phyloP scores from a whole-genome alignment of 2,329 filamentous ascomycete genomes.

The Pseudogymnoascus destructans region DNA sequence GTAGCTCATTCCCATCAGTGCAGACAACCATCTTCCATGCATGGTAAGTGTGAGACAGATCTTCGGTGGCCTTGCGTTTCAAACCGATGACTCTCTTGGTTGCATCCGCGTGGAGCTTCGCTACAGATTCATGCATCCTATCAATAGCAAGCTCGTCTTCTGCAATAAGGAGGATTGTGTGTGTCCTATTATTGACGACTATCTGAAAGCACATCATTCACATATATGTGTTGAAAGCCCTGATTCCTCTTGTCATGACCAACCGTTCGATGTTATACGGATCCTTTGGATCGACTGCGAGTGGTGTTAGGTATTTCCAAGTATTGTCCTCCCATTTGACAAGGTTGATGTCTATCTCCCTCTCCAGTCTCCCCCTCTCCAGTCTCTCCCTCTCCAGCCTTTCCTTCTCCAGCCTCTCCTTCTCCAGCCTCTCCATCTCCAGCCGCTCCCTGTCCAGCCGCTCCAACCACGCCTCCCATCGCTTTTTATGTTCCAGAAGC shows the following conservation, averaged over 20 bases:
- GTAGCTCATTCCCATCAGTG: too few relatives aligned
- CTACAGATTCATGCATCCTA: background rate
- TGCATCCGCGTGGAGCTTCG: background rate
- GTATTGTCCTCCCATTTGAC: background rate
- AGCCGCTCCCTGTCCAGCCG: background rate
- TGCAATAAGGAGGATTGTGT: background rate
- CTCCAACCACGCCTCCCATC: background rate
- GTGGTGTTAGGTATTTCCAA: background rate
- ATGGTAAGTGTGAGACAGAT: background rate
- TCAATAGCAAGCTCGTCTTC: background rate
- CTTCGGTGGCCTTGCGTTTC: background rate
- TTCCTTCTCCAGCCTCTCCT: slow-evolving; percentile 9
- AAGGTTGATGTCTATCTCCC: slow-evolving; percentile 3
- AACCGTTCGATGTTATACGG: background rate
- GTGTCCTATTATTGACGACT: too few relatives aligned
- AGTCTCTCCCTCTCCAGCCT: slow-evolving; percentile 12
- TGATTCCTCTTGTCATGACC: background rate
- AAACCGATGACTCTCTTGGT: background rate
- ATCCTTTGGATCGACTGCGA: background rate
- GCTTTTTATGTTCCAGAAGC: background rate
- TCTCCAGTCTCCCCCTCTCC: too few relatives aligned
- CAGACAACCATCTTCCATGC: background rate
- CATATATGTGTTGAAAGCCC: background rate
- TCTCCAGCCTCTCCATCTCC: slow-evolving; percentile 9
- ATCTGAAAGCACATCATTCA: background rate